Conservation (phyloP, 2,329 filamentous ascomycete genomes). For the Fusarium fracticaudum region DNA sequence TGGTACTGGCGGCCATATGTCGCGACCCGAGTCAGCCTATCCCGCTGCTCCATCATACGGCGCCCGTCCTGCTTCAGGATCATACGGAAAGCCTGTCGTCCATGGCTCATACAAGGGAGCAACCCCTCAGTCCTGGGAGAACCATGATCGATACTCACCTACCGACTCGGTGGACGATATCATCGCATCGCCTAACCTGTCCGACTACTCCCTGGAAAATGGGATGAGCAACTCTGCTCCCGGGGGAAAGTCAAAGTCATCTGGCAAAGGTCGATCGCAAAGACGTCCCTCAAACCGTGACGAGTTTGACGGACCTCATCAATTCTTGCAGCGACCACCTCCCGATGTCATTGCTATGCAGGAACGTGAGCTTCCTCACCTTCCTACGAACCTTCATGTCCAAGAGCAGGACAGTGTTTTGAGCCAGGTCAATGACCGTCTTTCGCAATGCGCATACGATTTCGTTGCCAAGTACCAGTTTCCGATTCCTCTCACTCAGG, state of each 20-base stretch:
- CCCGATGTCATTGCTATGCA: conserved; percentile 77
- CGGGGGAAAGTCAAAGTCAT: conserved; percentile 56
- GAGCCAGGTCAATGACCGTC: conserved; percentile 81
- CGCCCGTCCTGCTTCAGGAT: conserved; percentile 54
- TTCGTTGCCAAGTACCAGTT: conserved; percentile 94
- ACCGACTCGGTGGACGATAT: conserved; percentile 68
- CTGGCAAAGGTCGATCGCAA: conserved; percentile 64
- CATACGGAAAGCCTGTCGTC: conserved; percentile 46
- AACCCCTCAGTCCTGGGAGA: conserved; percentile 58
- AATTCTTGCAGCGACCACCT: conserved; percentile 78
- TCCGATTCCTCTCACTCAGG: conserved; percentile 83
- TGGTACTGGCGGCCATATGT: conserved; percentile 50
- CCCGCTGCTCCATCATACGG: conserved; percentile 53
- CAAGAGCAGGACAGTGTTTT: conserved; percentile 87
- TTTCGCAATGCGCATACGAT: conserved; percentile 88
- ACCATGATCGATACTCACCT: conserved; percentile 63
- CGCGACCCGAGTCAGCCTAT: conserved; percentile 53
- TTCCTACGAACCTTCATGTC: conserved; percentile 83
- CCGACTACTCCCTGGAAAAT: conserved; percentile 69
- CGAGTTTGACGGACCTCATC: conserved; percentile 89
- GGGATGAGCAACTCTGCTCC: conserved; percentile 52
- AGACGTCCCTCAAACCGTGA: conserved; percentile 82
- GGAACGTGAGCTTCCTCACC: conserved; percentile 81
- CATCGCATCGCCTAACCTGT: conserved; percentile 65
- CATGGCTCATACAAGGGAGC: conserved; percentile 54